phyloP scores from a whole-genome alignment of 495 filamentous ascomycete genomes.

The Annulohypoxylon moriforme region DNA sequence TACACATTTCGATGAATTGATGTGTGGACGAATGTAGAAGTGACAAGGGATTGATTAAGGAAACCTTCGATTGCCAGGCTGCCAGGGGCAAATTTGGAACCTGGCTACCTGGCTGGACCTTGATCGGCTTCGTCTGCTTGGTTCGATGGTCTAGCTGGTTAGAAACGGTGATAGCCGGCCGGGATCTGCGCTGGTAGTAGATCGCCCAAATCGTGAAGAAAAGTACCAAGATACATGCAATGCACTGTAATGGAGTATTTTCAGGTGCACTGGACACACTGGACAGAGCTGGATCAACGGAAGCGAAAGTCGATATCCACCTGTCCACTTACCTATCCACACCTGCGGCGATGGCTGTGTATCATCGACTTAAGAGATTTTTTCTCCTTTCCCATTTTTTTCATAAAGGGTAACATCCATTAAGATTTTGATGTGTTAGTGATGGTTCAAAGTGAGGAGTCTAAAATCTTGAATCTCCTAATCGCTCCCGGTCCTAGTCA shows the following conservation, averaged over 20 bases:
- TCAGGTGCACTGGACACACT: background rate
- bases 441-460: constrained; percentile 7
- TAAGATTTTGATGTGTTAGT: constrained; percentile 14
- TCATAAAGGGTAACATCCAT: constrained; percentile 16
- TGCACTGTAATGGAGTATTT: constrained; percentile 8
- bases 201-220: constrained; percentile 26
- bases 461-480: constrained; percentile 7
- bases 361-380: background rate
- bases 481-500: constrained; percentile 25
- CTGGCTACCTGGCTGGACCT: constrained; percentile 44
- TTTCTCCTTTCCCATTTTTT: constrained; percentile 4
- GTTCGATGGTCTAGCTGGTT: constrained; percentile 6
- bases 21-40: background rate
- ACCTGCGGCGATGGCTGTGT: constrained; percentile 5
- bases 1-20: background rate
- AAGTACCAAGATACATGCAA: constrained; percentile 17
- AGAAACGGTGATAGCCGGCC: constrained; percentile 44
- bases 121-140: constrained; percentile 26
- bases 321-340: constrained; percentile 22
- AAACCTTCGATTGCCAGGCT: constrained; percentile 43
- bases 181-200: constrained; percentile 40
- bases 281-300: background rate
- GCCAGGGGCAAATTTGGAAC: constrained; percentile 40
- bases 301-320: constrained; percentile 35
- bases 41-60: constrained; percentile 6